A percentile compares a stretch with the other conserved stretches of the same genome.
Evolutionary conservation across 306 rosid genomes (phyloP).

Genomic region (Fragaria iinumae): DNA sequence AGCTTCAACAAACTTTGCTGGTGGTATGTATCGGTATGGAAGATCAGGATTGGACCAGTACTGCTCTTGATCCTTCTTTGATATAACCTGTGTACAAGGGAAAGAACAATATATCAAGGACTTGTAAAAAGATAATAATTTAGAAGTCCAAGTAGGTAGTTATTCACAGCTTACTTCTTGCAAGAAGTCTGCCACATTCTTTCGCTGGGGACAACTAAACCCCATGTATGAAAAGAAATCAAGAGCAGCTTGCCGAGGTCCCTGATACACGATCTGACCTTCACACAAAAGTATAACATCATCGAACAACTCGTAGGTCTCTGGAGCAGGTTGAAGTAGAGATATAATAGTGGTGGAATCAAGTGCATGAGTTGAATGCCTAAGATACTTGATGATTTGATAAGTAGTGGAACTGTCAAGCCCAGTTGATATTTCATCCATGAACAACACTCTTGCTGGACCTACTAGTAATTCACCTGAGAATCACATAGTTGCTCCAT

Average conservation of each 20-base stretch:
- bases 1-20: slow-evolving; percentile 74
- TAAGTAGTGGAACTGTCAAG: slow-evolving; percentile 95
- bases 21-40: slow-evolving; percentile 77
- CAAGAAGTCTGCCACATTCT: slow-evolving; percentile 96
- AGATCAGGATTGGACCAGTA: slow-evolving; percentile 77
- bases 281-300: slow-evolving; percentile 88
- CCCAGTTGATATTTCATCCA: slow-evolving; percentile 99
- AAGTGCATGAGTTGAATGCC: slow-evolving; percentile 83
- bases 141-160: slow-evolving; percentile 9
- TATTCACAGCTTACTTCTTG: slow-evolving; percentile 76
- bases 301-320: slow-evolving; percentile 95
- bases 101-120: slow-evolving; percentile 7
- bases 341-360: slow-evolving; percentile 90
- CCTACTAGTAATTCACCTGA: slow-evolving; percentile 94
- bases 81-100: slow-evolving; percentile 64
- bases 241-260: slow-evolving; percentile 74
- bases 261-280: slow-evolving; percentile 95
- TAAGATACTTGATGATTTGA: slow-evolving; percentile 85
- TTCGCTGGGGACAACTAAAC: slow-evolving; percentile 80
- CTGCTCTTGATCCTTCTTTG: slow-evolving; percentile 98
- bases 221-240: slow-evolving; percentile 84
- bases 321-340: slow-evolving; percentile 98
- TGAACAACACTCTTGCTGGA: slow-evolving; percentile 94
- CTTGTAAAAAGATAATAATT: slow-evolving; percentile 25
- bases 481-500: slow-evolving; percentile 30